Conservation (phyloP, 441 rosid genomes). For the Erodium trifolium region DNA sequence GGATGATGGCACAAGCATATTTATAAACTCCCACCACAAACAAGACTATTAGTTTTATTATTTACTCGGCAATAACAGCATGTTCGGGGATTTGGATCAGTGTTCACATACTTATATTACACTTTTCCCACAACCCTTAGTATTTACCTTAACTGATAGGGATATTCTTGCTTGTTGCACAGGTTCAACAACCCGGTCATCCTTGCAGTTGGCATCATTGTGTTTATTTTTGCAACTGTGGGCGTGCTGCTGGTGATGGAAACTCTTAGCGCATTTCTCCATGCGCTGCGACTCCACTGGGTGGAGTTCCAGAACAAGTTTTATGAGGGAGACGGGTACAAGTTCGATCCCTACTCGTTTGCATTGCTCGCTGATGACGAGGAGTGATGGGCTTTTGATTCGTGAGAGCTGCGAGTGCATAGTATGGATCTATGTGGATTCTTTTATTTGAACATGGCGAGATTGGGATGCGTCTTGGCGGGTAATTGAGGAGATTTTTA, state of each 20-base stretch:
- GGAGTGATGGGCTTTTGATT: constrained; percentile 30
- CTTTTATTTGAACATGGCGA: constrained; percentile 4
- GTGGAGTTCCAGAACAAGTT: constrained; percentile 93
- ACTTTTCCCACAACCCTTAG: no score
- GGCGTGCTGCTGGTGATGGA: constrained; percentile 92
- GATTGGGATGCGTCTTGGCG: neutral
- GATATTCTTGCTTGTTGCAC: constrained; percentile 8
- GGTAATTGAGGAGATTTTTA: neutral
- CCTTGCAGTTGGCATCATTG: constrained; percentile 47
- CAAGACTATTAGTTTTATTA: no score
- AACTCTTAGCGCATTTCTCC: constrained; percentile 88
- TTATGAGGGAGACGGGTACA: constrained; percentile 90
- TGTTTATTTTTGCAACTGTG: constrained; percentile 71
- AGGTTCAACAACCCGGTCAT: constrained; percentile 74
- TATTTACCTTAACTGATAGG: neutral
- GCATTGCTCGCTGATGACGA: constrained; percentile 39
- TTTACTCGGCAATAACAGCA: no score
- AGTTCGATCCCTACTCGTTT: constrained; percentile 73
- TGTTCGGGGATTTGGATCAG: no score
- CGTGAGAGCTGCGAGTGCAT: neutral
- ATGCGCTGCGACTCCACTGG: constrained; percentile 94
- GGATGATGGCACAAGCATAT: neutral
- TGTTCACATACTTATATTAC: no score
- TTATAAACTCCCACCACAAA: neutral
- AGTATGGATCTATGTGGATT: constrained; percentile 9